phyloP scores from a whole-genome alignment of 2,329 filamentous ascomycete species.

The Eutypella sp. region DNA sequence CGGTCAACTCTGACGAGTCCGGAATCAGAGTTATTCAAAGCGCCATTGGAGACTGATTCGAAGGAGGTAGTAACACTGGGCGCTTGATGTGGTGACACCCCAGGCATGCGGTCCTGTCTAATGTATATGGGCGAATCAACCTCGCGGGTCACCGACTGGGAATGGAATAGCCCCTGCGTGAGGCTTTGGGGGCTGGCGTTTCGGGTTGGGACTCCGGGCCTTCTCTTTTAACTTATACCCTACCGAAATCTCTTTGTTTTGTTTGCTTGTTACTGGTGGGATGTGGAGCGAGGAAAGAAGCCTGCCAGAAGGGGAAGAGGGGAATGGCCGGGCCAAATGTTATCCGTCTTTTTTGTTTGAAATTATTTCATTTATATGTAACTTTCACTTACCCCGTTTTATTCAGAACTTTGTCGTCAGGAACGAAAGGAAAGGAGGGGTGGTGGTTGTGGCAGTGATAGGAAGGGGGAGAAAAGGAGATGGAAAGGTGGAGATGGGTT shows the following conservation, averaged over 20 bases:
- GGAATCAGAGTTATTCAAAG: conserved; percentile 36
- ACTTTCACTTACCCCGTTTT: too few species aligned
- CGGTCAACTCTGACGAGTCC: conserved; percentile 27
- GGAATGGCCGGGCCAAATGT: too few species aligned
- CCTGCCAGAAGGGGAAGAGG: conserved; percentile 23
- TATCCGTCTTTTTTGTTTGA: too few species aligned
- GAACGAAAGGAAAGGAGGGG: too few species aligned
- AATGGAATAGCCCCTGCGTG: conserved; percentile 13
- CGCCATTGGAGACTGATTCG: conserved; percentile 18
- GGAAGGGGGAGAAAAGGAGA: too few species aligned
- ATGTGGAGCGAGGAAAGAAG: too few species aligned
- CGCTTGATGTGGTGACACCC: conserved; percentile 21
- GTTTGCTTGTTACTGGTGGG: too few species aligned
- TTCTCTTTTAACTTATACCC: conserved; percentile 35
- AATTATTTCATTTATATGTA: too few species aligned
- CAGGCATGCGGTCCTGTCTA: conserved; percentile 24
- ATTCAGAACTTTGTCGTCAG: too few species aligned
- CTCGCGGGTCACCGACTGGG: too few species aligned
- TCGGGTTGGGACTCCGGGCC: conserved; percentile 25
- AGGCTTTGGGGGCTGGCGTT: conserved; percentile 17
- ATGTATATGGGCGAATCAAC: conserved; percentile 20
- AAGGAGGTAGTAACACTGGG: conserved; percentile 20
- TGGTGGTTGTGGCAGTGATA: too few species aligned
- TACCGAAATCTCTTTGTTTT: conserved; percentile 34
- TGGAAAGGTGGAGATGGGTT: too few species aligned